These are phyloP conservation scores for Viola odorata DNA, from an alignment of 345 rosid genomes.

Conservation along the genomic window DNA sequence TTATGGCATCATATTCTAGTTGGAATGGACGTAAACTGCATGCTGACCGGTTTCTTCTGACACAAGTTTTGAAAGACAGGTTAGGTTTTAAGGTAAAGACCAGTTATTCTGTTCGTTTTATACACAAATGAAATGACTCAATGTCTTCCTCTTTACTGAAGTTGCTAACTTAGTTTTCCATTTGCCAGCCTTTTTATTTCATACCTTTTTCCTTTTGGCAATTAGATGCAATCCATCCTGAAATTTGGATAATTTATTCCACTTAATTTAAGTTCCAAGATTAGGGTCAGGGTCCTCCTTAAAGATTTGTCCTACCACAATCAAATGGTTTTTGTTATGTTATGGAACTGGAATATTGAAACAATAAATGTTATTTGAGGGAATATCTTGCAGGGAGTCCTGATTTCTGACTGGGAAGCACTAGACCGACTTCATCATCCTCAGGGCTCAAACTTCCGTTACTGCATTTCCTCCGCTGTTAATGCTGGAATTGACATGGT, in stretches of 20 bases:
- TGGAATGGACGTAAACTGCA: conserved; percentile 77
- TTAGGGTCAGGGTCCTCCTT: no score
- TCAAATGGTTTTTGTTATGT: not conserved
- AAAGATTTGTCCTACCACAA: not conserved
- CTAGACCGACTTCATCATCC: conserved; percentile 61
- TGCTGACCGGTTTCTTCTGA: conserved; percentile 58
- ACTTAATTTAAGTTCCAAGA: no score
- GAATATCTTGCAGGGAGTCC: conserved; percentile 53
- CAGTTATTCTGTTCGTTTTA: conserved; percentile 1
- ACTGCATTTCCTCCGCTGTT: conserved; percentile 48
- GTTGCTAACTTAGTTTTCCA: not conserved
- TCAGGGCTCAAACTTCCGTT: conserved; percentile 59
- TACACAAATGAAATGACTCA: not conserved
- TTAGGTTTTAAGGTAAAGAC: conserved; percentile 67
- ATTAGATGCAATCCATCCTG: not conserved
- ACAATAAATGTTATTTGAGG: not conserved
- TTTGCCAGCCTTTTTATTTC: not conserved
- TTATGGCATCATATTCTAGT: conserved; percentile 86
- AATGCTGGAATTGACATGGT: conserved; percentile 98
- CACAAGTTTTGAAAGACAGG: conserved; percentile 66
- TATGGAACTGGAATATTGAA: not conserved
- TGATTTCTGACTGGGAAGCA: conserved; percentile 87
- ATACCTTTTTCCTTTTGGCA: not conserved
- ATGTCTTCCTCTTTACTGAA: no score
- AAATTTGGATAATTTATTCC: not conserved